These are phyloP conservation scores for Rhododendron williamsianum DNA, from an alignment of 148 eudicot genomes.

Conservation along the genomic window DNA sequence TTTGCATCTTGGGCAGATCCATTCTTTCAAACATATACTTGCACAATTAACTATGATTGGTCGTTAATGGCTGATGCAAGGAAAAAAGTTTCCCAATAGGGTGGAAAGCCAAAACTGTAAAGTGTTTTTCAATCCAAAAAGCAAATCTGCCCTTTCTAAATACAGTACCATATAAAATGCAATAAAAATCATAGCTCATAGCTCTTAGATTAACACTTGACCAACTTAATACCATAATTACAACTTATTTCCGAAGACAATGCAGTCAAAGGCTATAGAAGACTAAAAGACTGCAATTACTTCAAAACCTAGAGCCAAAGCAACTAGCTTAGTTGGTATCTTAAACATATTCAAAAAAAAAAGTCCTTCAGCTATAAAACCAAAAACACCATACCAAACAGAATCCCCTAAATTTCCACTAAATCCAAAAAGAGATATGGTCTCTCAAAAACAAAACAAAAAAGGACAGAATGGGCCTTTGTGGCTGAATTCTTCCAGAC, in stretches of 20 bases:
- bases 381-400: not conserved
- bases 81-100: not conserved
- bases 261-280: not conserved
- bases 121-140: not conserved
- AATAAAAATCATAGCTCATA: not conserved
- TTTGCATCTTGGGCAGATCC: not conserved
- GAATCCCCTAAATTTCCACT: not conserved
- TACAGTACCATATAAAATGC: not conserved
- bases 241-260: not conserved
- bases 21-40: not conserved
- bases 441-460: too few relatives aligned
- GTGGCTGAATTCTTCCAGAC: not conserved
- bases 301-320: not conserved
- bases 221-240: not conserved
- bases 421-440: not conserved
- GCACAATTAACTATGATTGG: not conserved
- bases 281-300: not conserved
- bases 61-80: not conserved
- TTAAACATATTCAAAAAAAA: not conserved
- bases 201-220: not conserved
- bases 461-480: not conserved
- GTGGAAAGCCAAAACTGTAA: not conserved
- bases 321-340: not conserved
- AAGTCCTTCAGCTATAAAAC: not conserved
- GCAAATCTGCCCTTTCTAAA: not conserved